Base-by-base conservation (phyloP, 495 filamentous ascomycete genomes). In the Aspergillus diversus region DNA sequence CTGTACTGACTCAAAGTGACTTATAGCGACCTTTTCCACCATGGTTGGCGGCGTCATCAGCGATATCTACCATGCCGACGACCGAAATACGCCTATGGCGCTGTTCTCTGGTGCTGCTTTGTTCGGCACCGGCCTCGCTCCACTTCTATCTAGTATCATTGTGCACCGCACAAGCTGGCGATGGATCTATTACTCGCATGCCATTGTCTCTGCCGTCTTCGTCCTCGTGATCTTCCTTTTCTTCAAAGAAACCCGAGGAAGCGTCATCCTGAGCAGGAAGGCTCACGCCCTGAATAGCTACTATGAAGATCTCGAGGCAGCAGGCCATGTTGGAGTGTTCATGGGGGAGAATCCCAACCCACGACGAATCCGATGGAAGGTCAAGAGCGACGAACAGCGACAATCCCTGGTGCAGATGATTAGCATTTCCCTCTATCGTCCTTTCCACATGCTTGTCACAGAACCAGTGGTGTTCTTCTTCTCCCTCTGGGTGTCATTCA, bases 381-480 rank as follows among this genome's bases (percentile, higher is more conserved):
- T 93, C 39, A 90, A 87, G 65, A 86, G 86, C 12, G 93, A 97
- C 66, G 92, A 96, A 69, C 88, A 96, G 68, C 85, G 90, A 13
- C 83, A 82, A 32, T 90, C 85, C 5, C 65, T 97, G 42, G 67
- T 64, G 11, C 84, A 84, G 64, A 92, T 94, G 87, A 89, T 97
- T 57, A 77, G 80, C 33, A 85, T 92, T 32, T 95, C 92, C 0
- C 75, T 76, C 27, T 90, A 86, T 52, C 84, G 92, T 13, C 93
- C 93, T 5, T 96, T 97, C 75, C 85, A 91, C 61, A 82, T 98
- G 34, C 88, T 98, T 27, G 77, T 91, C 67, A 97, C 92, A 11
- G 94, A 97, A 67, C 91, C 93, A 0, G 92, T 97, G 12, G 92
- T 97, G 17, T 97, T 97, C 78, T 96, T 90, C 79, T 98, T 97